Conservation (phyloP, 2,329 filamentous ascomycete species). For the Paraphoma sp. region DNA sequence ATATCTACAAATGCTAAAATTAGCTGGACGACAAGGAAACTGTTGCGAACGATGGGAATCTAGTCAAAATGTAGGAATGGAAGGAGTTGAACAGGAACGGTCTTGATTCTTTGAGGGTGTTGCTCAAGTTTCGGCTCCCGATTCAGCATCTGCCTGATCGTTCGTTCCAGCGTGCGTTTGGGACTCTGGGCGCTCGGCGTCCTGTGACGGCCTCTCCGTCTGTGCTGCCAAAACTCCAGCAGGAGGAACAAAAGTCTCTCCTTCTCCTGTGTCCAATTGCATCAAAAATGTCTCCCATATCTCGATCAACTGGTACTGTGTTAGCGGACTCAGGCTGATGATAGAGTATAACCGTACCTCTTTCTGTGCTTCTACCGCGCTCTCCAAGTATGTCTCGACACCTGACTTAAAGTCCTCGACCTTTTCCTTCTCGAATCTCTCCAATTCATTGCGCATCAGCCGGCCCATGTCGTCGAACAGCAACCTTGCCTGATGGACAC, state of each 20-base stretch:
- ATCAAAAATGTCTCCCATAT: slow-evolving; percentile 98
- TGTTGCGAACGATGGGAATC: no score
- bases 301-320: slow-evolving; percentile 68
- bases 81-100: neutral
- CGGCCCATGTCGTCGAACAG: slow-evolving; percentile 98
- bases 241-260: slow-evolving; percentile 53
- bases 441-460: slow-evolving; percentile 87
- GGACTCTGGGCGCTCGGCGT: slow-evolving; percentile 14
- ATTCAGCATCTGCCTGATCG: slow-evolving; percentile 1
- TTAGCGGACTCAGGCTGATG: slow-evolving; percentile 13
- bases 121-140: slow-evolving; percentile 3
- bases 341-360: slow-evolving; percentile 68
- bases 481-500: slow-evolving; percentile 86
- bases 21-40: no score
- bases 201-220: slow-evolving; percentile 12
- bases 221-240: slow-evolving; percentile 47
- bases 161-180: slow-evolving; percentile 13
- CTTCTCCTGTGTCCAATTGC: slow-evolving; percentile 93
- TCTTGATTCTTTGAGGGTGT: neutral
- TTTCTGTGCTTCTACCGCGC: slow-evolving; percentile 97
- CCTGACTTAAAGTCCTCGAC: slow-evolving; percentile 99
- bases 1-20: neutral
- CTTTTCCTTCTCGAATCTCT: slow-evolving; percentile 95
- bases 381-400: slow-evolving; percentile 96
- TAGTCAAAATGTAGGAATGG: no score